Conservation (phyloP, 2,329 filamentous ascomycete genomes). For the Pleomassaria siparia region DNA sequence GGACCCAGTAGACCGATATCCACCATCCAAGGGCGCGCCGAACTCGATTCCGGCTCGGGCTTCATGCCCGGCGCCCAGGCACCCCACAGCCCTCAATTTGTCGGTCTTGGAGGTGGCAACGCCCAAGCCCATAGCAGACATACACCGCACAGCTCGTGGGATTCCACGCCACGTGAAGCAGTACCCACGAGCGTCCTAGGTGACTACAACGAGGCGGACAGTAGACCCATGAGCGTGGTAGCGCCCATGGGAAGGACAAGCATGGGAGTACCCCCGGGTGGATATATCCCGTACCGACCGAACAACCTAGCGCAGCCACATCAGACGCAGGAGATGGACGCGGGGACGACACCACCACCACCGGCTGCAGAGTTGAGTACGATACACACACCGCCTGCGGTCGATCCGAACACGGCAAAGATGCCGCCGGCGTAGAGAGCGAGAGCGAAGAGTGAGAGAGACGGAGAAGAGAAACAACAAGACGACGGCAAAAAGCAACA, state of each 20-base stretch:
- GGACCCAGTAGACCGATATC: conserved; percentile 31
- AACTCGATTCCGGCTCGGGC: conserved; percentile 30
- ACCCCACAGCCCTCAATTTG: conserved; percentile 30
- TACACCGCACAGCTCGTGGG: conserved; percentile 20
- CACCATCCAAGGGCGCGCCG: conserved; percentile 30
- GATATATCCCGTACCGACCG: conserved; percentile 31
- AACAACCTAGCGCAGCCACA: conserved; percentile 5
- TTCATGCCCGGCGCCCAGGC: conserved; percentile 25
- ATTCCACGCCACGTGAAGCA: conserved; percentile 20
- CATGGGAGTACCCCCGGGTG: background rate
- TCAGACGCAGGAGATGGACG: conserved; percentile 16
- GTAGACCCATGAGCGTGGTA: conserved; percentile 16
- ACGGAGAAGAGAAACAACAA: too few relatives aligned
- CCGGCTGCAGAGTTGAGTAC: background rate
- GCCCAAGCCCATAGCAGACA: background rate
- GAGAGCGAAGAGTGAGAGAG: too few relatives aligned
- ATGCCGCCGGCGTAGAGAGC: too few relatives aligned
- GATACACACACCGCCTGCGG: background rate
- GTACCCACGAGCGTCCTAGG: background rate
- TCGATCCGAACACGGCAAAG: background rate
- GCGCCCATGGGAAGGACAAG: too few relatives aligned
- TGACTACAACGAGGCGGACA: background rate
- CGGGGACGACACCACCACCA: conserved; percentile 10
- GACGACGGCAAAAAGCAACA: too few relatives aligned
- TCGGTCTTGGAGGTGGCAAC: conserved; percentile 35